A percentile compares a stretch with the other conserved stretches of the same genome.
Evolutionary conservation across 2,329 filamentous ascomycete genomes (phyloP).

Genomic region (Ophiostoma sp.): DNA sequence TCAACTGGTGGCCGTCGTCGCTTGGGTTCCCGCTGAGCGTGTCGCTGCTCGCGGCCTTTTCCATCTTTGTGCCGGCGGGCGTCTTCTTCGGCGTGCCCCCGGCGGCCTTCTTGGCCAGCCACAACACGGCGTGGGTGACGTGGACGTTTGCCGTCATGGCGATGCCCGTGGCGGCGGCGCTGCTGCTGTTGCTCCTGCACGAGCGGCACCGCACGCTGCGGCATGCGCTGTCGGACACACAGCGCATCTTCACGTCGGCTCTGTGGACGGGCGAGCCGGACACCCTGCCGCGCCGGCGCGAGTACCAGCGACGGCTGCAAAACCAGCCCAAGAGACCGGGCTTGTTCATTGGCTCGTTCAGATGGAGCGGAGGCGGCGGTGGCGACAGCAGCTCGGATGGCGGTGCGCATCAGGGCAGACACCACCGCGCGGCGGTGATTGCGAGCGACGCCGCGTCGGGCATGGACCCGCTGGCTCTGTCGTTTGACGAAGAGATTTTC

Average conservation of each 20-base stretch:
- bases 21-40: slow-evolving; percentile 61
- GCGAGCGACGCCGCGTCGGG: background rate
- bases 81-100: slow-evolving; percentile 50
- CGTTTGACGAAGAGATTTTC: background rate
- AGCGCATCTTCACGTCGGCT: slow-evolving; percentile 60
- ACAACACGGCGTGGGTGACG: slow-evolving; percentile 64
- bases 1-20: slow-evolving; percentile 65
- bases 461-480: slow-evolving; percentile 11
- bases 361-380: background rate
- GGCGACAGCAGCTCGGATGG: slow-evolving; percentile 4
- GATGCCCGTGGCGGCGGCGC: slow-evolving; percentile 60
- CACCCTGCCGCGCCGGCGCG: slow-evolving; percentile 35
- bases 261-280: slow-evolving; percentile 60
- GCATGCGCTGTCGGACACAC: slow-evolving; percentile 58
- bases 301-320: slow-evolving; percentile 13
- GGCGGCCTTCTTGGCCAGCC: slow-evolving; percentile 48
- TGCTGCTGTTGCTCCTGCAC: slow-evolving; percentile 57
- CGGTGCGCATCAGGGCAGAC: background rate
- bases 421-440: background rate
- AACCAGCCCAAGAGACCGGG: background rate
- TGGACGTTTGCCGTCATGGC: slow-evolving; percentile 68
- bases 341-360: background rate
- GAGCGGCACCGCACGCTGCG: slow-evolving; percentile 58
- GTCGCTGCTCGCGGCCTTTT: slow-evolving; percentile 55
- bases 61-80: slow-evolving; percentile 54